Evolutionary conservation across 2,329 filamentous ascomycete species (phyloP).

Genomic region (Alternaria panax): DNA sequence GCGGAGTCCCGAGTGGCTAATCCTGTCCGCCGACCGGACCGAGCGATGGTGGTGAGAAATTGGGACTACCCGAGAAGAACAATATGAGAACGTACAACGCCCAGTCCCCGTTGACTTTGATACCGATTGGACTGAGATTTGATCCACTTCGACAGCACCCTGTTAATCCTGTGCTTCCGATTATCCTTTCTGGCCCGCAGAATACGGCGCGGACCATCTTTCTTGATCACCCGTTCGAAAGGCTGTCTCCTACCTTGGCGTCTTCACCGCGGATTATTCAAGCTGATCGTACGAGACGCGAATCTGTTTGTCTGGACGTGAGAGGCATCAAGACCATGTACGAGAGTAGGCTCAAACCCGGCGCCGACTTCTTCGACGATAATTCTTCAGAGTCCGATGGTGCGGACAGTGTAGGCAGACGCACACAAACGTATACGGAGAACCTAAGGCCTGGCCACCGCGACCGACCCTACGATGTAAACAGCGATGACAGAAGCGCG

Average conservation of each 20-base stretch:
- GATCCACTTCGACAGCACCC: conserved; percentile 22
- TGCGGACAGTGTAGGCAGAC: conserved; percentile 31
- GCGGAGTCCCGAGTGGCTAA: not conserved
- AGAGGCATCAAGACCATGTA: conserved; percentile 34
- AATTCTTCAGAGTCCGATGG: conserved; percentile 33
- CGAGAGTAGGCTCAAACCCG: conserved; percentile 22
- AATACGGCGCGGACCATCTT: conserved; percentile 31
- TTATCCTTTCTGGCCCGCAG: conserved; percentile 14
- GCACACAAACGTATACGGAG: conserved; percentile 22
- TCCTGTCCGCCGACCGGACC: not conserved
- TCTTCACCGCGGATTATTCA: conserved; percentile 40
- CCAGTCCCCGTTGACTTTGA: not conserved
- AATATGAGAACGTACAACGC: conserved; percentile 13
- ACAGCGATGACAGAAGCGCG: not conserved
- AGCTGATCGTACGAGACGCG: conserved; percentile 25
- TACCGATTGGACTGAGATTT: not conserved
- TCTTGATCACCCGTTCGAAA: conserved; percentile 34
- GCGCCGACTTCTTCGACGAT: conserved; percentile 42
- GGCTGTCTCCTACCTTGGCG: conserved; percentile 39
- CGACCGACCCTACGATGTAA: conserved; percentile 8
- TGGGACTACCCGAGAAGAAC: too few relatives aligned
- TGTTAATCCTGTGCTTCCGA: conserved; percentile 11
- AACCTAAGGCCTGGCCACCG: conserved; percentile 9
- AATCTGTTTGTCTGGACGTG: conserved; percentile 34
- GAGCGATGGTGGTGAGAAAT: not conserved